phyloP scores from a whole-genome alignment of 305 asterid genomes.

The Fraxinus greggii region DNA sequence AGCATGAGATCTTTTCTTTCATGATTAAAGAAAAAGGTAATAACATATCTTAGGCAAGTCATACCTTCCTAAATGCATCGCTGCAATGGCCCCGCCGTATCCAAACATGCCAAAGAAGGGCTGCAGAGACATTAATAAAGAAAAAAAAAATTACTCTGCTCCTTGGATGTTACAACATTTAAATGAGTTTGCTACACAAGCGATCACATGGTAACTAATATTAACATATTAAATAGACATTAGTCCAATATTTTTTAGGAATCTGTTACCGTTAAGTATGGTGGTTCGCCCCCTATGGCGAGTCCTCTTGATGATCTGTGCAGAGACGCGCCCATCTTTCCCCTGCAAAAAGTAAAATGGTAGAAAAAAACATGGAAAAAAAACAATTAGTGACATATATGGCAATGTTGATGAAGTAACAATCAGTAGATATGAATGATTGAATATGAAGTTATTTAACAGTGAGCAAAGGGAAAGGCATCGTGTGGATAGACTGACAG shows the following conservation, averaged over 20 bases:
- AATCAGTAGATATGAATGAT: background rate
- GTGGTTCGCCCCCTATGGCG: slow-evolving; percentile 71
- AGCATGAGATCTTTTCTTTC: slow-evolving; percentile 6
- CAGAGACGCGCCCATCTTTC: slow-evolving; percentile 74
- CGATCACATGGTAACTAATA: background rate
- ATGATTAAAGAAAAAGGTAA: slow-evolving; percentile 14
- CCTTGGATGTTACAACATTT: background rate
- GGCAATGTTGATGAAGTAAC: background rate
- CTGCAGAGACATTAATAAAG: slow-evolving; percentile 41
- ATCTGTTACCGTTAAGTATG: slow-evolving; percentile 56
- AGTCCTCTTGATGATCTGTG: slow-evolving; percentile 45
- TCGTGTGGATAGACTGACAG: background rate
- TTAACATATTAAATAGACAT: background rate
- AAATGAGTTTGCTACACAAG: background rate
- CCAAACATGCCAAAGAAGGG: slow-evolving; percentile 90
- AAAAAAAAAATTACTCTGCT: background rate
- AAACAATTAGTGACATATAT: background rate
- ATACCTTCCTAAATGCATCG: slow-evolving; percentile 84
- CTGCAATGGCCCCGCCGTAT: slow-evolving; percentile 75
- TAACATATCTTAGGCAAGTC: slow-evolving; percentile 17
- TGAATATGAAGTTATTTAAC: background rate
- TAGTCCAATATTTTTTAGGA: background rate
- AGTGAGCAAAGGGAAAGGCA: background rate
- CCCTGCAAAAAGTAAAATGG: slow-evolving; percentile 44
- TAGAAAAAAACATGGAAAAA: background rate